Conservation (phyloP, 495 filamentous ascomycete genomes). For the Geopyxis carbonaria region DNA sequence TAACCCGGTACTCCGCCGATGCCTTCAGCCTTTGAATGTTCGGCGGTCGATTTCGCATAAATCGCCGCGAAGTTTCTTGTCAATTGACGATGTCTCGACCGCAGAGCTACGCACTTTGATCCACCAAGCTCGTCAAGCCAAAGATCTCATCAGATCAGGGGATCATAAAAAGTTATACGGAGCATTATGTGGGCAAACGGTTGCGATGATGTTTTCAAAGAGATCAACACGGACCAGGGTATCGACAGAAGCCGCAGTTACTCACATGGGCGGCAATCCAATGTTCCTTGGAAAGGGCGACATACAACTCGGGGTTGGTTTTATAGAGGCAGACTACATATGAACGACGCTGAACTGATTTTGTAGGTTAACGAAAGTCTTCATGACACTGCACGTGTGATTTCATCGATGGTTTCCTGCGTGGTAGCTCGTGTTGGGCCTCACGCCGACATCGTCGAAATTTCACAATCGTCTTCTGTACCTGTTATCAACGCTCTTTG, state of each 20-base stretch:
- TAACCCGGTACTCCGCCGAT: too few species aligned
- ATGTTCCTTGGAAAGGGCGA: slow-evolving; percentile 93
- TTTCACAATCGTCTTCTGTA: slow-evolving; percentile 65
- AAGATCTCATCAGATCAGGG: slow-evolving; percentile 59
- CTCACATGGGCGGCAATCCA: slow-evolving; percentile 70
- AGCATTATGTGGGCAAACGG: slow-evolving; percentile 52
- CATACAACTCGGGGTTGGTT: slow-evolving; percentile 74
- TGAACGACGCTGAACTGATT: background rate
- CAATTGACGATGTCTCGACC: slow-evolving; percentile 68
- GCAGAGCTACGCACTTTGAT: slow-evolving; percentile 66
- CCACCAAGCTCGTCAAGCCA: slow-evolving; percentile 59
- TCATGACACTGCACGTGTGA: slow-evolving; percentile 70
- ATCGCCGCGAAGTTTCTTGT: slow-evolving; percentile 71
- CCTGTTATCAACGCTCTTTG: slow-evolving; percentile 92
- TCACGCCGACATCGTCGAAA: slow-evolving; percentile 61
- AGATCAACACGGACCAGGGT: slow-evolving; percentile 81
- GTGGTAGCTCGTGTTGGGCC: slow-evolving; percentile 77
- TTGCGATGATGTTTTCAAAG: slow-evolving; percentile 94
- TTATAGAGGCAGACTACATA: background rate
- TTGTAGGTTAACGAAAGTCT: slow-evolving; percentile 68
- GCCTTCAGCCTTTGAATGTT: too few species aligned
- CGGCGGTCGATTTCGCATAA: too few species aligned
- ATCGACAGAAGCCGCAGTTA: slow-evolving; percentile 75
- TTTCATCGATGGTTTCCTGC: slow-evolving; percentile 80
- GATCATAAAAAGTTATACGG: slow-evolving; percentile 32